phyloP scores from a whole-genome alignment of 768 basidiomycete genomes.

The Leucogyrophana mollusca region DNA sequence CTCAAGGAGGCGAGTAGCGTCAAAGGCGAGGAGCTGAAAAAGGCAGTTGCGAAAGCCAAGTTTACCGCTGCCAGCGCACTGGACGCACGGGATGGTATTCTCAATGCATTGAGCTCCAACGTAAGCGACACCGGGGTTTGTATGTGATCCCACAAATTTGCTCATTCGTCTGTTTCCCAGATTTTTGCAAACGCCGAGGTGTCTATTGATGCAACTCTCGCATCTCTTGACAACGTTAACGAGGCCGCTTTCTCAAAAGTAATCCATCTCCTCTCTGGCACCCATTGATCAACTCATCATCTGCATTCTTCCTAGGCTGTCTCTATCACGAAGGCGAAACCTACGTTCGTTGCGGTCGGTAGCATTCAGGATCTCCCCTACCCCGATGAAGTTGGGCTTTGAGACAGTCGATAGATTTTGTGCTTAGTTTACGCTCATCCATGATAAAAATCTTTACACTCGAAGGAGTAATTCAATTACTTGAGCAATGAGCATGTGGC shows the following conservation, averaged over 20 bases:
- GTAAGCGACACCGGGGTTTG: slow-evolving; percentile 35
- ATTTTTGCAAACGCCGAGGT: slow-evolving; percentile 57
- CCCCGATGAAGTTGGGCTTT: slow-evolving; percentile 82
- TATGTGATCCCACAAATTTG: no score
- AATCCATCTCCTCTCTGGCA: slow-evolving; percentile 19
- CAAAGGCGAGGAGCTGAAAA: slow-evolving; percentile 69
- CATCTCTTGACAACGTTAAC: slow-evolving; percentile 69
- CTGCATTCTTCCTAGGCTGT: slow-evolving; percentile 46
- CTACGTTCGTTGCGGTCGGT: slow-evolving; percentile 87
- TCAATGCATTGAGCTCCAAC: slow-evolving; percentile 61
- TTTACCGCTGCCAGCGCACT: slow-evolving; percentile 70
- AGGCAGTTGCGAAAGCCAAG: slow-evolving; percentile 85
- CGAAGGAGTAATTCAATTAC: no score
- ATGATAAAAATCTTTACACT: no score
- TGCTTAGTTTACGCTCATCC: no score
- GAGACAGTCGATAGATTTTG: slow-evolving; percentile 15
- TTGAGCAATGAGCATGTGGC: no score
- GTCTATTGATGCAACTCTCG: slow-evolving; percentile 60
- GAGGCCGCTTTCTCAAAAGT: slow-evolving; percentile 72
- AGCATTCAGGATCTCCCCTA: slow-evolving; percentile 76
- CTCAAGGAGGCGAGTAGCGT: slow-evolving; percentile 52
- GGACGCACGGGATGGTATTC: slow-evolving; percentile 70
- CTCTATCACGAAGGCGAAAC: slow-evolving; percentile 70
- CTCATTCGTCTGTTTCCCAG: slow-evolving; percentile 32
- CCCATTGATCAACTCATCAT: slow-evolving; percentile 2